Evolutionary conservation across 2,329 filamentous ascomycete genomes (phyloP), one percentile per base, ranked within the genome.

Genomic region (Madurella fahalii): DNA sequence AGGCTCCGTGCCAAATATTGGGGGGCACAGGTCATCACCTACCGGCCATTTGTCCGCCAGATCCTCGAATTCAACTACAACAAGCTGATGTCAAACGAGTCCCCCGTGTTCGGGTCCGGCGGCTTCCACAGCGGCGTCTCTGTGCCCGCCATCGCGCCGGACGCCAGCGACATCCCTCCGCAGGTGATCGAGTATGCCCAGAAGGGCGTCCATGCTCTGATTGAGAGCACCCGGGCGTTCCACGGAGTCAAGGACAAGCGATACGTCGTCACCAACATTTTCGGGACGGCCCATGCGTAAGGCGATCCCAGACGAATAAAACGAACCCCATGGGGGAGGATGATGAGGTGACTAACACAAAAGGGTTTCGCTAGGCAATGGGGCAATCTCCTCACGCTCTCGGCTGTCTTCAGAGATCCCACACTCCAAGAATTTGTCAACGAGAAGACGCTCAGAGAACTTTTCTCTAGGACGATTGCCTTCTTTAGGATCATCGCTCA

Each of bases 211-310:
- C 75, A 83, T 42, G 89, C 90, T 7, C 83, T 95, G 1, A 84
- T 96, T 50, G 79, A 87, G 66, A 96, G 93, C 68, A 97, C 93
- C 0, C 81, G 84, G 52, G 90, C 91, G 1, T 95, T 97, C 67
- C 78, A 87, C 59, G 76, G 77, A 2, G 77, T 89, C 25, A 76
- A 81, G 15, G 71, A 74, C n/a, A 72, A 81, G 58, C 82, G 90
- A 31, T 83, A 89, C 9, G 86, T 96, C 49, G 85, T 97, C 52
- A 97, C 93, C n/a, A 97, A 96, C 64, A 86, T 96, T 20, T 95
- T 96, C 71, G 92, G 93, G 50, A 97, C 93, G 16, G 88, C 91
- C 58, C 93, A 96, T 77, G 92, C 93, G 89, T 95, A 88, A 83
- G 90, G 11, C 49, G 12, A 37, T 37, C 20, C 32, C 25, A 25